Conservation (phyloP, 306 rosid genomes). For the cucumber (Cucumis sativus) region DNA sequence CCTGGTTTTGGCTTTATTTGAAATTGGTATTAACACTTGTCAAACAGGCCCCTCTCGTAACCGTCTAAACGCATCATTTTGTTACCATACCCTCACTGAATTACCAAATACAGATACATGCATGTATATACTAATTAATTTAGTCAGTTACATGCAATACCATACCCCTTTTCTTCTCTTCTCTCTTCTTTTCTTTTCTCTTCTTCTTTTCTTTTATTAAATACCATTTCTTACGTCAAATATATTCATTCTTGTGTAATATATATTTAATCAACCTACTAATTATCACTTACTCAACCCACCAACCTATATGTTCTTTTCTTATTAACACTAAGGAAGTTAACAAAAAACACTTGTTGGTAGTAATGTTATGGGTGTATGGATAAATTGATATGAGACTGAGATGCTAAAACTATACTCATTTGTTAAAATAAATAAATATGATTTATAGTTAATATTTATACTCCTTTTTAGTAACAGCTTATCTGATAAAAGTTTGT, state of each 20-base stretch:
- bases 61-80: not conserved
- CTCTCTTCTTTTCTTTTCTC: no score
- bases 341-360: not conserved
- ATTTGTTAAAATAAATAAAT: not conserved
- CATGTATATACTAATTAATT: not conserved
- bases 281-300: not conserved
- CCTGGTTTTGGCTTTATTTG: not conserved
- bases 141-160: not conserved
- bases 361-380: not conserved
- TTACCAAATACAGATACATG: not conserved
- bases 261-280: not conserved
- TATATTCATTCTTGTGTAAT: not conserved
- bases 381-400: not conserved
- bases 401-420: no score
- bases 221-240: not conserved
- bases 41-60: not conserved
- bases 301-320: not conserved
- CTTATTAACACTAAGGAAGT: not conserved
- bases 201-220: no score
- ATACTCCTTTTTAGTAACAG: not conserved
- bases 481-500: no score
- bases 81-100: not conserved
- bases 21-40: not conserved
- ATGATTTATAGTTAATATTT: not conserved
- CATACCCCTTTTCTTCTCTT: not conserved